Base-by-base conservation (phyloP, 768 basidiomycete genomes). In the Naematelia encephala region DNA sequence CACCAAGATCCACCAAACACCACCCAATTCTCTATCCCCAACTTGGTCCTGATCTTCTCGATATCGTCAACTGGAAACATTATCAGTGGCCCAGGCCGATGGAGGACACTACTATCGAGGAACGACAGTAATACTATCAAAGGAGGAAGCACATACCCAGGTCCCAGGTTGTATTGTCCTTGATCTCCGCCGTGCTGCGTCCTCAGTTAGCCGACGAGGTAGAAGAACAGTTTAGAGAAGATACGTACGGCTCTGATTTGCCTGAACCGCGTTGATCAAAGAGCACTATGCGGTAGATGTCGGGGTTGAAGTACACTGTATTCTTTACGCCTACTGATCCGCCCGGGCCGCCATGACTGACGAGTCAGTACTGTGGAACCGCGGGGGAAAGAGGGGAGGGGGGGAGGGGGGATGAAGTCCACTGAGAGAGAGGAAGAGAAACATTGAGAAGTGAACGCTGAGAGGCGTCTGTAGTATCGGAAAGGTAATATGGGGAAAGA, bases 1-100 rank as follows among this genome's bases (percentile, higher is more conserved):
- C 88, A 61, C 91, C 92, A 94, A 50, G 87, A 90, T 8, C 92
- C 92, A 26, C 93, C 93, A 72, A 97, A 96, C 25, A 96, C 89
- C 57, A 93, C 86, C 92, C 91, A 96, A 70, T 85, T 89, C 19
- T 89, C 86, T 56, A 97, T 82, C 43, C 78, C 78, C 14, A 97
- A 82, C 58, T 87, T 83, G 71, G 86, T 81, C 57, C 93, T 83
- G 23, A 94, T 79, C 68, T 80, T 86, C 74, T 97, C 93, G 10
- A 91, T 85, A 70, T 97, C 93, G 63, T 84, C 87, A 23, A 97
- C 90, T 64, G 29, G n/a, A n/a, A n/a, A 14, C n/a, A n/a, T 14
- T 12, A 28, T 59, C 54, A 62, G 56, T 27, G n/a, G n/a, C n/a
- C n/a, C n/a, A n/a, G n/a, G n/a, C n/a, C n/a, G n/a, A n/a, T n/a